These are phyloP conservation scores for Apophysomyces ossiformis DNA, from an alignment of 371 early-diverging fungal species.

Conservation along the genomic window DNA sequence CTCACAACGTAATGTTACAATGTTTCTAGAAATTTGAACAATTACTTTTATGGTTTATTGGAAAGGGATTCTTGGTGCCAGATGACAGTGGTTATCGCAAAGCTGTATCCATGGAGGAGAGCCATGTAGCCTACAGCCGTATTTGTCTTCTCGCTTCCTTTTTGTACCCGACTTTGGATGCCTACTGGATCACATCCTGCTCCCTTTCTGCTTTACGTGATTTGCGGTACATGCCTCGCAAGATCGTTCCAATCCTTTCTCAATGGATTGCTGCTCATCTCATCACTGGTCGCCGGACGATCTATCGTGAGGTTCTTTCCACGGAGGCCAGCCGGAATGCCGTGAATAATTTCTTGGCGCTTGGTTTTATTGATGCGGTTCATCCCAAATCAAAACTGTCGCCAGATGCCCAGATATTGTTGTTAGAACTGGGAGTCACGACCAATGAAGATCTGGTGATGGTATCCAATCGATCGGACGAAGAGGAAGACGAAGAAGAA, in stretches of 20 bases:
- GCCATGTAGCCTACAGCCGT: constrained; percentile 35
- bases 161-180: constrained; percentile 53
- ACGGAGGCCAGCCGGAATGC: constrained; percentile 56
- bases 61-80: constrained; percentile 26
- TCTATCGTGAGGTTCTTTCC: constrained; percentile 55
- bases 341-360: constrained; percentile 49
- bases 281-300: constrained; percentile 51
- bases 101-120: constrained; percentile 30
- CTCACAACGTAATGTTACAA: not conserved
- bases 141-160: constrained; percentile 53
- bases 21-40: constrained; percentile 42
- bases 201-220: constrained; percentile 55
- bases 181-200: constrained; percentile 58
- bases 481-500: constrained; percentile 4
- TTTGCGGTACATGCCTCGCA: constrained; percentile 54
- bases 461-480: constrained; percentile 33
- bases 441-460: constrained; percentile 55
- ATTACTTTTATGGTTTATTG: constrained; percentile 36
- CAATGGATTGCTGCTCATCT: constrained; percentile 61
- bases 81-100: constrained; percentile 29
- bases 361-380: constrained; percentile 52
- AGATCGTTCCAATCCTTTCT: constrained; percentile 49
- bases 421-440: constrained; percentile 49
- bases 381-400: constrained; percentile 50
- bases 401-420: constrained; percentile 52